A percentile compares a stretch with the other conserved stretches of the same genome.
Conservation (phyloP, 2,329 filamentous ascomycete species). For the Xylaria sp. region DNA sequence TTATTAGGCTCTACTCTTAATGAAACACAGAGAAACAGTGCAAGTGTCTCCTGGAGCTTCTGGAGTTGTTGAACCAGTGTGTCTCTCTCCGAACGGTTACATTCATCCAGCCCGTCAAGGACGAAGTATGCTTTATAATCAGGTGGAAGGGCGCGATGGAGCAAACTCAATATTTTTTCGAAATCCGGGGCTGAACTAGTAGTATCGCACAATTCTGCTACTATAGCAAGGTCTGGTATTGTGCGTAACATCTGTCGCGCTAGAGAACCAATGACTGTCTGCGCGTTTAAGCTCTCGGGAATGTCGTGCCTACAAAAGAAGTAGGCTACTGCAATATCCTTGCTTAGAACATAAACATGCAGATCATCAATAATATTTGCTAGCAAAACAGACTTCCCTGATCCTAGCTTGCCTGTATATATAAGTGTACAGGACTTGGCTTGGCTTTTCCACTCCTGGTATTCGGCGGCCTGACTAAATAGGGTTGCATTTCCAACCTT, state of each 20-base stretch:
- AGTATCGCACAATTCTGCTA: too few relatives aligned
- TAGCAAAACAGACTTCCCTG: conserved; percentile 51
- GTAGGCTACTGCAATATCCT: not conserved
- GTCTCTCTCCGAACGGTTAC: not conserved
- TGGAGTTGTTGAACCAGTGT: not conserved
- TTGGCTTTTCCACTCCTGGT: not conserved
- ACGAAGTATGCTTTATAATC: not conserved
- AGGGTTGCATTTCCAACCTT: conserved; percentile 46
- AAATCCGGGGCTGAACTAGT: too few relatives aligned
- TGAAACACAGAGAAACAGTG: conserved; percentile 13
- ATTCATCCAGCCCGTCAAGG: conserved; percentile 21
- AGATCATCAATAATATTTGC: conserved; percentile 51
- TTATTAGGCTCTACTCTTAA: conserved; percentile 1
- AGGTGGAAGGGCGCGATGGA: too few relatives aligned
- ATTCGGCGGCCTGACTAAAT: conserved; percentile 18
- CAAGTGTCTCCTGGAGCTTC: not conserved
- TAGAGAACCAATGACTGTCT: conserved; percentile 22
- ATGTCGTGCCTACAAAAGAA: conserved; percentile 45
- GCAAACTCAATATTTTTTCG: too few relatives aligned
- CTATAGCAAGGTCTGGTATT: not conserved
- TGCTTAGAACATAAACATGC: conserved; percentile 25
- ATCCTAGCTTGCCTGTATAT: conserved; percentile 48
- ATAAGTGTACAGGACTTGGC: conserved; percentile 39
- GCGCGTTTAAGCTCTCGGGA: not conserved
- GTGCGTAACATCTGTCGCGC: conserved; percentile 20